phyloP scores from a whole-genome alignment of 2,329 filamentous ascomycete species.

The Dactylellina haptotyla region DNA sequence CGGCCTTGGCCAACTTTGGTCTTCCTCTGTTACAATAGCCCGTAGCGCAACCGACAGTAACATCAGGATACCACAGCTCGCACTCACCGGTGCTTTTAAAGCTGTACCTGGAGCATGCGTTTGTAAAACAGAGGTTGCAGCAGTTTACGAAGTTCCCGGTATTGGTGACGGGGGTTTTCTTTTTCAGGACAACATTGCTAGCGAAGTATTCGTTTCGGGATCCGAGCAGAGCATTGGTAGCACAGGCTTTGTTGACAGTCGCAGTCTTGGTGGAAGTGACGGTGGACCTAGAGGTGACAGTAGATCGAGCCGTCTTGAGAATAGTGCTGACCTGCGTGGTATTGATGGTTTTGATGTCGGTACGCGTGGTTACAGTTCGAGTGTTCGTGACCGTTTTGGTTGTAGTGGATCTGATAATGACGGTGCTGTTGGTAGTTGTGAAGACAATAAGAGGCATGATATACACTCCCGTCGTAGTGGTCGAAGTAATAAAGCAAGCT shows the following conservation, averaged over 20 bases:
- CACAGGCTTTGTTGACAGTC: slow-evolving; percentile 17
- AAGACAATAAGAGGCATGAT: slow-evolving; percentile 17
- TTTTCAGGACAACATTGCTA: background rate
- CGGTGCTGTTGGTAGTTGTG: slow-evolving; percentile 1
- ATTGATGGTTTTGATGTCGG: background rate
- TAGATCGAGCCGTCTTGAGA: background rate
- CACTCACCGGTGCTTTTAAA: background rate
- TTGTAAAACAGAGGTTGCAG: slow-evolving; percentile 23
- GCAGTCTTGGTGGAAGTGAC: background rate
- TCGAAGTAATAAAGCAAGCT: slow-evolving; percentile 25
- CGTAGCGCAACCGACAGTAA: background rate
- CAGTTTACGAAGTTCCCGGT: slow-evolving; percentile 3
- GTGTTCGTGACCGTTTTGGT: slow-evolving; percentile 1
- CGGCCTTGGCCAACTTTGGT: background rate
- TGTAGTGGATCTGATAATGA: background rate
- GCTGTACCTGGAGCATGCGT: slow-evolving; percentile 17
- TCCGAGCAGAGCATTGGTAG: background rate
- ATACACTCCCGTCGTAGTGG: slow-evolving; percentile 22
- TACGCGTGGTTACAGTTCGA: background rate
- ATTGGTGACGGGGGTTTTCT: background rate
- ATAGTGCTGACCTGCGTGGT: background rate
- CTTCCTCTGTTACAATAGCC: background rate
- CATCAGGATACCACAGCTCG: slow-evolving; percentile 1
- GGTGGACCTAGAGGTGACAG: slow-evolving; percentile 5
- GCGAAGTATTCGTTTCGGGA: background rate